Conservation (phyloP, 164 flowering plant genomes). For the Vitis riparia region DNA sequence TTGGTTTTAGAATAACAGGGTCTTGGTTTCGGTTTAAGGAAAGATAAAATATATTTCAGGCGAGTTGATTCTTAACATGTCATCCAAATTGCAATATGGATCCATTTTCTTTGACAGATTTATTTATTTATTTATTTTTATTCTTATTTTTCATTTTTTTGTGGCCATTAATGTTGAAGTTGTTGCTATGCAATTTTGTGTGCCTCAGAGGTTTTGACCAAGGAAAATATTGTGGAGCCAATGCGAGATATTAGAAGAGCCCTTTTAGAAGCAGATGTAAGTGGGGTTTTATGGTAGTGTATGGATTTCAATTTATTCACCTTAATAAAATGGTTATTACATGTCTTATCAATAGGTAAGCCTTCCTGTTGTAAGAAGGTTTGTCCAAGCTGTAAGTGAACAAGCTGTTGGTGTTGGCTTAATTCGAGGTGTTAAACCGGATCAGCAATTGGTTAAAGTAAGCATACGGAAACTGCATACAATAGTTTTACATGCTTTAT, state of each 20-base stretch:
- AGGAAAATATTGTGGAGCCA: conserved; percentile 95
- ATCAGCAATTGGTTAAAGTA: conserved; percentile 97
- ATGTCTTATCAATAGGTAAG: conserved; percentile 63
- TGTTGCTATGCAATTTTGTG: conserved; percentile 5
- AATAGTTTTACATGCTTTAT: no score
- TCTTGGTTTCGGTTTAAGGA: no score
- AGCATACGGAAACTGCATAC: neutral
- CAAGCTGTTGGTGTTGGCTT: conserved; percentile 91
- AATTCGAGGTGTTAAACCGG: conserved; percentile 89
- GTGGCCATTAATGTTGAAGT: neutral
- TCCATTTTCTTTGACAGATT: neutral
- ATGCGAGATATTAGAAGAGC: conserved; percentile 98
- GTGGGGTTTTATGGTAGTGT: conserved; percentile 15
- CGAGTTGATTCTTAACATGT: no score
- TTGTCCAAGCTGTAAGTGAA: conserved; percentile 87
- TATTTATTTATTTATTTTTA: neutral
- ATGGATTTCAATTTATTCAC: neutral
- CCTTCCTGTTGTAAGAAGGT: conserved; percentile 93
- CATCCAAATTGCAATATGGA: no score
- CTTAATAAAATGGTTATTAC: neutral
- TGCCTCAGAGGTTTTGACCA: conserved; percentile 80
- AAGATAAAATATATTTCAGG: no score
- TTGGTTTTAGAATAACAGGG: no score
- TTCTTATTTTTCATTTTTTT: neutral
- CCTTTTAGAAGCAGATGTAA: conserved; percentile 95